phyloP scores from a whole-genome alignment of 164 flowering plant species.

The Umbilicus rupestris region DNA sequence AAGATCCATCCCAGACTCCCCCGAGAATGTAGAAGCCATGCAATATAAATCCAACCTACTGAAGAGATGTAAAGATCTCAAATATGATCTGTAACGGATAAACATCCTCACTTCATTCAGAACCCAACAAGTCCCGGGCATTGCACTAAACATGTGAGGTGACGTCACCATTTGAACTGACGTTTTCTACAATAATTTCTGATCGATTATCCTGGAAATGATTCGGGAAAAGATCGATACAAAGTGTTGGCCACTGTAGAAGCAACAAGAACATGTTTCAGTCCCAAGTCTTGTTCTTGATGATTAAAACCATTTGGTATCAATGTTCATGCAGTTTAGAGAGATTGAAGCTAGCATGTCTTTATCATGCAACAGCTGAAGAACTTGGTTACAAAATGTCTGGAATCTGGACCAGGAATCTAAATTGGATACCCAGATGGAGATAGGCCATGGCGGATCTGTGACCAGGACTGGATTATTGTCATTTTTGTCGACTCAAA shows the following conservation, averaged over 20 bases:
- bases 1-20: conserved; percentile 39
- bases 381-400: too few relatives aligned
- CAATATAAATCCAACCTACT: conserved; percentile 45
- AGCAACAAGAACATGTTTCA: background rate
- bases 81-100: conserved; percentile 16
- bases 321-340: too few relatives aligned
- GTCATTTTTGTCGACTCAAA: too few relatives aligned
- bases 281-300: background rate
- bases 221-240: too few relatives aligned
- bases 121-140: background rate
- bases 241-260: background rate
- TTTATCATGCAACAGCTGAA: too few relatives aligned
- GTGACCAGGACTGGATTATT: too few relatives aligned
- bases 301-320: too few relatives aligned
- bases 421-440: too few relatives aligned
- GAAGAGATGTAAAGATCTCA: conserved; percentile 48
- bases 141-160: background rate
- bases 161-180: background rate
- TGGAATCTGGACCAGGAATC: too few relatives aligned
- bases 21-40: conserved; percentile 36
- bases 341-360: too few relatives aligned
- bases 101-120: background rate
- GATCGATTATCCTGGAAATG: background rate
- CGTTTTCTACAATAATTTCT: background rate
- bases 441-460: too few relatives aligned